Percentiles rank a stretch among this genome's conserved stretches.
phyloP scores from a whole-genome alignment of 2,329 filamentous ascomycete species.

The Sporothrix brunneoviolacea region DNA sequence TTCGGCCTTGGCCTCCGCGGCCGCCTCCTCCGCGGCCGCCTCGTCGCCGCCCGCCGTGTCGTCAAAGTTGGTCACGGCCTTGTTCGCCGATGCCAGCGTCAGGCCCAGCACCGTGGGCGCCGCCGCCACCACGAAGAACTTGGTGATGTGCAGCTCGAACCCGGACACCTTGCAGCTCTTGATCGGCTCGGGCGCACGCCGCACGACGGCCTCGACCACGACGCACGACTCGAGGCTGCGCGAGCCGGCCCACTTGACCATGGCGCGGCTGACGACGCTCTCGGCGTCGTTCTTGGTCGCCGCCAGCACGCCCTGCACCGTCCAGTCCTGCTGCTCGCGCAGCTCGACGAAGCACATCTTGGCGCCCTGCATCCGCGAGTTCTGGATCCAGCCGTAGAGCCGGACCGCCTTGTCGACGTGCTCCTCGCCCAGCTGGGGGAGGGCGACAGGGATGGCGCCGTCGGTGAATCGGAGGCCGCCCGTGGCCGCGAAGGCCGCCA shows the following conservation, averaged over 20 bases:
- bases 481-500: conserved; percentile 26
- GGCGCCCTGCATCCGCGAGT: conserved; percentile 78
- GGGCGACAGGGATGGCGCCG: conserved; percentile 49
- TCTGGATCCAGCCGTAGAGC: conserved; percentile 77
- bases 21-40: conserved; percentile 18
- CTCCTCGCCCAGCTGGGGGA: conserved; percentile 58
- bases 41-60: conserved; percentile 38
- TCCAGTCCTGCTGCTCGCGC: conserved; percentile 65
- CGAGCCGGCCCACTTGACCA: conserved; percentile 84
- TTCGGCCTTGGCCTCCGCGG: conserved; percentile 36
- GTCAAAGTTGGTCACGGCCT: conserved; percentile 50
- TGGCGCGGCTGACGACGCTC: conserved; percentile 65
- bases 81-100: conserved; percentile 49
- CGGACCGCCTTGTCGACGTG: conserved; percentile 65
- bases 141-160: conserved; percentile 81
- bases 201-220: conserved; percentile 69
- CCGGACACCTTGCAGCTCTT: conserved; percentile 76
- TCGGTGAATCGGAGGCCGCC: conserved; percentile 45
- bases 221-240: conserved; percentile 78
- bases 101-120: conserved; percentile 52
- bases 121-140: conserved; percentile 69
- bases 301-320: conserved; percentile 73
- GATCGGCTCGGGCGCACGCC: conserved; percentile 78
- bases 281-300: conserved; percentile 44
- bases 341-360: conserved; percentile 90